These are phyloP conservation scores for Candida stauntonica DNA, from an alignment of 805 yeast genomes.

Conservation along the genomic window DNA sequence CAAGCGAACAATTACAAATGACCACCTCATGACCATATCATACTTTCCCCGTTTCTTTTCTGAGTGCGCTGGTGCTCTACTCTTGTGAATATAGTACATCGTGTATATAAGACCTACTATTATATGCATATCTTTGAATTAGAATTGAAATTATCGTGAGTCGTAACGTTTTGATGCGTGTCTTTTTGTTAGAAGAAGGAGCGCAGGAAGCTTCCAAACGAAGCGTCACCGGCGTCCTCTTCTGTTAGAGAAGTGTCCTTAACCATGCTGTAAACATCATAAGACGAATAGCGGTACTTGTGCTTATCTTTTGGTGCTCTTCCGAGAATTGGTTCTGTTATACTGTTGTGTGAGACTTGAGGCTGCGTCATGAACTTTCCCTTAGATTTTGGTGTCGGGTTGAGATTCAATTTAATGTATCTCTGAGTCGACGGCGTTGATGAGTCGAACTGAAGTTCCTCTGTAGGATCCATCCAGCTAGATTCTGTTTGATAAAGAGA, in stretches of 20 bases:
- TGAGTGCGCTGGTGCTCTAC: no score
- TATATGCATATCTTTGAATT: no score
- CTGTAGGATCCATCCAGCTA: slow-evolving; percentile 50
- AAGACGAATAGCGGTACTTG: slow-evolving; percentile 20
- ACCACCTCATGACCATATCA: background rate
- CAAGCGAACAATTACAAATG: background rate
- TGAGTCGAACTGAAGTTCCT: slow-evolving; percentile 6
- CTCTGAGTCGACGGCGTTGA: slow-evolving; percentile 23
- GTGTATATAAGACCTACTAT: no score
- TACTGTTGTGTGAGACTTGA: slow-evolving; percentile 4
- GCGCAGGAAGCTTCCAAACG: slow-evolving; percentile 19
- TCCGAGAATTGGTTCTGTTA: slow-evolving; percentile 16
- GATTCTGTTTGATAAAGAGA: slow-evolving; percentile 38
- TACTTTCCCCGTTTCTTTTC: no score
- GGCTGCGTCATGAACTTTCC: background rate
- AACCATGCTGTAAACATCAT: slow-evolving; percentile 24
- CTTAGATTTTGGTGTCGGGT: slow-evolving; percentile 16
- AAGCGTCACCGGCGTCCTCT: slow-evolving; percentile 10
- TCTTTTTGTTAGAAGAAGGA: slow-evolving; percentile 15
- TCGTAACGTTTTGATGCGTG: no score
- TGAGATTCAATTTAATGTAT: slow-evolving; percentile 22
- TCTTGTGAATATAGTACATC: slow-evolving; percentile 8
- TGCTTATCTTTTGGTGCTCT: slow-evolving; percentile 1
- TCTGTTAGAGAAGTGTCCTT: slow-evolving; percentile 10
- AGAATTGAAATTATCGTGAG: no score